Base-by-base conservation (phyloP, 129 eudicot species). In the Chrysanthemum seticuspe region DNA sequence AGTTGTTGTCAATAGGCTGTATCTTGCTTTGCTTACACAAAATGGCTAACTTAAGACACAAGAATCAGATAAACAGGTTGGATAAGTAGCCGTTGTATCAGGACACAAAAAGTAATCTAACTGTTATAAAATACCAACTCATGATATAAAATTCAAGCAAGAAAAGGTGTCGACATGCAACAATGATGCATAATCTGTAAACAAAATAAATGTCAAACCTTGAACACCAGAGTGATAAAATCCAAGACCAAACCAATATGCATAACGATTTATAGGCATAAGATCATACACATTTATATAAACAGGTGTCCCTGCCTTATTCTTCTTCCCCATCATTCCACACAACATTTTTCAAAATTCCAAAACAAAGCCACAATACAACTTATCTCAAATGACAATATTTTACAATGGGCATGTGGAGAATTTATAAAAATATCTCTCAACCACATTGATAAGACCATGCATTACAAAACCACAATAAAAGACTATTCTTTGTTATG, bases 171-270 rank as follows among this genome's bases (percentile, higher is more conserved):
- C 25, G 15, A 65, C 47, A 54, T 69, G 45, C 55, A 77, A 34
- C 29, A 71, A 40, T 21, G 0, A 69, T 6, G n/a, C 31, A 29
- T 54, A 25, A 67, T n/a, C 10, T n/a, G 21, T 59, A 76, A 70
- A n/a, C 25, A 55, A 25, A 74, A 23, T n/a, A 76, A 77, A 77
- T 11, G 57, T 54, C 77, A 40, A 67, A 91, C 96, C 97, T 88
- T 91, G 95, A 66, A 91, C 88, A 74, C 97, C 97, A 57, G 97
- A 91, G 70, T 91, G 97, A 75, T 85, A 88, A 68, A 88, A 82
- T 58, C 97, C 96, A 59, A 91, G 91, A 68, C 96, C 92, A 36
- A 91, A 76, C 97, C 96, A 91, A 74, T 91, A 91, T 11, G 88
- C 88, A 21, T 88, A 91, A 55, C 90, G 84, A 83, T 91, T 91